phyloP scores from a whole-genome alignment of 1,139 yeast genomes.

The Saccharomyces pastorianus region DNA sequence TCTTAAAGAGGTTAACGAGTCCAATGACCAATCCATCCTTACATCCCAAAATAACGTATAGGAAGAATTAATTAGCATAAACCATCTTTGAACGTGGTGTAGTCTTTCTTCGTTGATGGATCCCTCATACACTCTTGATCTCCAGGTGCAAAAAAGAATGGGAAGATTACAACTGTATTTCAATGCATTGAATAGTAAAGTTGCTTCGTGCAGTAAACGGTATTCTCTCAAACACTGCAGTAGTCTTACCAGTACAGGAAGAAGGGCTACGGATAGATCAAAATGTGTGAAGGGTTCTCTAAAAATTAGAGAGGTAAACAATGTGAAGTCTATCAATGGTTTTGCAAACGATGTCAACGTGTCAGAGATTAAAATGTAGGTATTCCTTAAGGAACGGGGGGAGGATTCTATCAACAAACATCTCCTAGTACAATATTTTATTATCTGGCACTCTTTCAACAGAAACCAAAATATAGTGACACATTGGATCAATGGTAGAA shows the following conservation, averaged over 20 bases:
- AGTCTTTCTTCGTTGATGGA: slow-evolving; percentile 9
- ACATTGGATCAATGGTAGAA: slow-evolving; percentile 34
- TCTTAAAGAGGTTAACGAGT: slow-evolving; percentile 37
- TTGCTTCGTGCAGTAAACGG: slow-evolving; percentile 39
- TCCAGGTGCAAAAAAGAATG: slow-evolving; percentile 37
- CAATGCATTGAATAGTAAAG: slow-evolving; percentile 59
- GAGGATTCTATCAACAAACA: slow-evolving; percentile 47
- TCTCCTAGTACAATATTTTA: slow-evolving; percentile 33
- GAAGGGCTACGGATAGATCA: slow-evolving; percentile 36
- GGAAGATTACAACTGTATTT: slow-evolving; percentile 74
- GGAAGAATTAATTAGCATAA: slow-evolving; percentile 47
- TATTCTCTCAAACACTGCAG: slow-evolving; percentile 76
- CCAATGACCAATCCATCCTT: slow-evolving; percentile 78
- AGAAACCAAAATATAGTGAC: slow-evolving; percentile 24
- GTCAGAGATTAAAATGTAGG: slow-evolving; percentile 75
- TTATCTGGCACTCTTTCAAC: slow-evolving; percentile 35
- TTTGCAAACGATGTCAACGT: slow-evolving; percentile 71
- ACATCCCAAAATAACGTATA: slow-evolving; percentile 87
- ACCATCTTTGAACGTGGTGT: slow-evolving; percentile 14
- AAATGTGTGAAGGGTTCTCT: slow-evolving; percentile 17
- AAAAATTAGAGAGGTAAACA: slow-evolving; percentile 37
- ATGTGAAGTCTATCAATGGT: slow-evolving; percentile 61
- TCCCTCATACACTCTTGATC: slow-evolving; percentile 21
- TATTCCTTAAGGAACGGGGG: slow-evolving; percentile 62
- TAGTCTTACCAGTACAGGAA: slow-evolving; percentile 67